Conservation (phyloP, 495 filamentous ascomycete species). For the Cercophora samala region DNA sequence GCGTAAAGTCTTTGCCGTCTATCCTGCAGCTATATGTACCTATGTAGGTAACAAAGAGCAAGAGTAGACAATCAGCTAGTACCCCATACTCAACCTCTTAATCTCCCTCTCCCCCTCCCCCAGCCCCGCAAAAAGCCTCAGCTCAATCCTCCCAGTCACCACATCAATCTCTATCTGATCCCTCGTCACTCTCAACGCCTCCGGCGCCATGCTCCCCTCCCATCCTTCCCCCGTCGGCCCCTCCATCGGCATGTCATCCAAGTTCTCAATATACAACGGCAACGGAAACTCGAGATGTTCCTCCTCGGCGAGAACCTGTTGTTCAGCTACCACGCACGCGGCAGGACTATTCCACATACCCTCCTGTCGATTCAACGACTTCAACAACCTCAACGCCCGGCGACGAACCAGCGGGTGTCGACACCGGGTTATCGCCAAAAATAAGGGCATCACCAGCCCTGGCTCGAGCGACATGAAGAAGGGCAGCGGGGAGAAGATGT, state of each 20-base stretch:
- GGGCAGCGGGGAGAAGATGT: slow-evolving; percentile 13
- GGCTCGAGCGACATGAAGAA: slow-evolving; percentile 28
- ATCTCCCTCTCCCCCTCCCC: neutral
- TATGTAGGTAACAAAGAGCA: too few relatives aligned
- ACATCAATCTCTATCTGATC: neutral
- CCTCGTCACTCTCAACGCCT: neutral
- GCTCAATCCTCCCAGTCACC: neutral
- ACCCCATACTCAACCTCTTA: neutral
- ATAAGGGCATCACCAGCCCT: slow-evolving; percentile 22
- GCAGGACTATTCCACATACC: slow-evolving; percentile 24
- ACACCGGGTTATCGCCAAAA: slow-evolving; percentile 17
- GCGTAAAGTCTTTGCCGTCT: too few relatives aligned
- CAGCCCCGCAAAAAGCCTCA: neutral
- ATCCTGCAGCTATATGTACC: too few relatives aligned
- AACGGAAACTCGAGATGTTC: slow-evolving; percentile 16
- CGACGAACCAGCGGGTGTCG: slow-evolving; percentile 23
- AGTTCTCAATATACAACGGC: slow-evolving; percentile 5
- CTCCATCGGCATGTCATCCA: neutral
- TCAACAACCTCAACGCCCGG: slow-evolving; percentile 18
- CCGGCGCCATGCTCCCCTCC: neutral
- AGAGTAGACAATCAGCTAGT: too few relatives aligned
- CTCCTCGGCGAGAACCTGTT: slow-evolving; percentile 19
- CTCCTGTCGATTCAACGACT: slow-evolving; percentile 22
- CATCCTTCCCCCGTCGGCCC: neutral
- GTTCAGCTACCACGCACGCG: slow-evolving; percentile 15